These are phyloP conservation scores for Dactylellina drechsleri DNA, from an alignment of 2,329 filamentous ascomycete genomes.

Conservation along the genomic window DNA sequence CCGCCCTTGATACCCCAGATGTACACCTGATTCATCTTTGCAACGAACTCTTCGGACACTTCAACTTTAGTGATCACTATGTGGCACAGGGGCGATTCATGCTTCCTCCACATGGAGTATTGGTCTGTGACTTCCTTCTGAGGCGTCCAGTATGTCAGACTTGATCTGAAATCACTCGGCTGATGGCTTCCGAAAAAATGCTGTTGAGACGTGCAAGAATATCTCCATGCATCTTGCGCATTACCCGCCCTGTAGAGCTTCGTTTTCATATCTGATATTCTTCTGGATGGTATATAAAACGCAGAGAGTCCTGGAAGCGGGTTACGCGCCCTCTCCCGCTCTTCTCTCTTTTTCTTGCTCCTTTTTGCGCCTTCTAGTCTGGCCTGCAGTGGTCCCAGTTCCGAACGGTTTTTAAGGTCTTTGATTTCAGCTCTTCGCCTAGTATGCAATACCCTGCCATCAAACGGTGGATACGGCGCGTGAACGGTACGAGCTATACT, in stretches of 20 bases:
- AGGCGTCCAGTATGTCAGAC: slow-evolving; percentile 25
- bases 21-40: not conserved
- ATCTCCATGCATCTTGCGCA: not conserved
- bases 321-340: too few species aligned
- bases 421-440: too few species aligned
- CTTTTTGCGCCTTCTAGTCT: too few species aligned
- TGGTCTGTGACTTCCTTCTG: slow-evolving; percentile 9
- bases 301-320: too few species aligned
- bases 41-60: not conserved
- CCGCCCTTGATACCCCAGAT: not conserved
- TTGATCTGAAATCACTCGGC: slow-evolving; percentile 4
- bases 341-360: too few species aligned
- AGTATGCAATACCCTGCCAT: too few species aligned
- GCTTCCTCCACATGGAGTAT: slow-evolving; percentile 10
- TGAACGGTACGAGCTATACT: too few species aligned
- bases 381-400: too few species aligned
- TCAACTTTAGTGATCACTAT: slow-evolving; percentile 5
- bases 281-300: not conserved
- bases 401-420: too few species aligned
- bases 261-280: not conserved
- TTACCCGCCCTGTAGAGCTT: not conserved
- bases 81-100: not conserved
- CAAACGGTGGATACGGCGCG: too few species aligned
- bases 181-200: not conserved
- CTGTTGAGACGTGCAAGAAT: not conserved